Conservation (phyloP, 2,329 filamentous ascomycete species). For the Teratosphaeria pseudoeucalypti region DNA sequence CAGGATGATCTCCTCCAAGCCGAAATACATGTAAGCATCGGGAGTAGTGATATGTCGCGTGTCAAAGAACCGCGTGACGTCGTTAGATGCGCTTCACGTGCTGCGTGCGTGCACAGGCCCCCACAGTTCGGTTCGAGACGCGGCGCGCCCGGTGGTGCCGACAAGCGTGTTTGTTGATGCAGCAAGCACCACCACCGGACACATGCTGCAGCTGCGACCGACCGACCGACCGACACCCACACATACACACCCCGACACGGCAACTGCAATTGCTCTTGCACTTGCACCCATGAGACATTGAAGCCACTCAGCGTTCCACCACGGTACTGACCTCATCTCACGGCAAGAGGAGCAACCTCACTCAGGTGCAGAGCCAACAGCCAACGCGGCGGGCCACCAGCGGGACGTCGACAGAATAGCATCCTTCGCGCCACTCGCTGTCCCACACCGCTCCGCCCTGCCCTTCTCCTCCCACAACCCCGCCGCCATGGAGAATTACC, state of each 20-base stretch:
- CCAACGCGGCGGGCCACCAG: not conserved
- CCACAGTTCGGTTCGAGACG: not conserved
- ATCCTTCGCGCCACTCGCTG: conserved; percentile 1
- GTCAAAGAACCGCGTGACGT: not conserved
- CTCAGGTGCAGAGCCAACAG: not conserved
- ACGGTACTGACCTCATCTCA: too few relatives aligned
- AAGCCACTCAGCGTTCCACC: not conserved
- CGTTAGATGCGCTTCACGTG: not conserved
- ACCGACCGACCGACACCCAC: too few relatives aligned
- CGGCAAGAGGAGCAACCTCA: not conserved
- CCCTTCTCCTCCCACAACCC: not conserved
- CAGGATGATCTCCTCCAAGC: not conserved
- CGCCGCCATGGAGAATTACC: conserved; percentile 75
- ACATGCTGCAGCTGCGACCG: not conserved
- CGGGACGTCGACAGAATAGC: conserved; percentile 3
- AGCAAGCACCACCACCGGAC: not conserved
- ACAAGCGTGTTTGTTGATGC: conserved; percentile 5
- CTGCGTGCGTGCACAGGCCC: not conserved
- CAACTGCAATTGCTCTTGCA: too few relatives aligned
- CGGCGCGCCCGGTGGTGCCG: not conserved
- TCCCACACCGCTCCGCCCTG: not conserved
- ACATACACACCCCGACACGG: not conserved
- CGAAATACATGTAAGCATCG: not conserved
- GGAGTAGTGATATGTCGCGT: not conserved
- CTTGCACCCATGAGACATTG: not conserved